Evolutionary conservation across 352 stramenopile species (phyloP), one percentile per base, ranked within the genome.

Genomic region (Elongisporangium senticosum): DNA sequence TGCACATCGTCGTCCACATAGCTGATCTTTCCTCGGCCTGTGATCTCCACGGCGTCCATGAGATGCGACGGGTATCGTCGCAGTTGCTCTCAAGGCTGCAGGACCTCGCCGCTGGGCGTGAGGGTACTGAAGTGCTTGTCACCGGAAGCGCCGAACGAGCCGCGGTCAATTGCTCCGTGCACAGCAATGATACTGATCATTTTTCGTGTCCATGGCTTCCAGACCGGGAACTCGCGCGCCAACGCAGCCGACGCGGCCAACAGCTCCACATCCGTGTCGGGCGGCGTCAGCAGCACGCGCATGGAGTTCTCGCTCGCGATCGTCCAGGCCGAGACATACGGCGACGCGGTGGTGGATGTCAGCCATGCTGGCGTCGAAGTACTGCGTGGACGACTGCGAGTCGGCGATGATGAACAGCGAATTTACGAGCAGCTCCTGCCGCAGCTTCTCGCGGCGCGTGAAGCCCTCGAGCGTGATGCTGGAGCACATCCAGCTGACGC

Each of bases 401-500:
- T 92, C 89, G 14, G 78, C 79, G 67, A 87, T 86, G 62, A 92
- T 92, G n/a, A 81, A 92, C 21, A 93, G 70, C 28, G 84, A 77
- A 40, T 90, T 87, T 22, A 93, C 67, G 51, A 95, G 64, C 40
- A 96, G 66, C 59, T 90, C 74, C 59, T 90, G 79, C 10, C 82
- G 78, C 28, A 93, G 55, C 51, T 70, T 75, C 56, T 93, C 79
- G 56, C 79, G 89, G 17, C 65, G 69, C 22, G 73, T 71, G 56
- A 92, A 93, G 3, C 67, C 79, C n/a, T 85, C 62, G 19, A 79
- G 66, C 7, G 72, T 80, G 55, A 93, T 85, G 53, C 81, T 88
- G 50, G 82, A 94, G 69, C 87, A 92, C 37, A 87, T 96, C 69
- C 88, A 96, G 57, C 83, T 94, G 15, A 77, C 86, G 6, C 88